Evolutionary conservation across 139 green algal species (phyloP).

Genomic region (Trebouxia sp.): DNA sequence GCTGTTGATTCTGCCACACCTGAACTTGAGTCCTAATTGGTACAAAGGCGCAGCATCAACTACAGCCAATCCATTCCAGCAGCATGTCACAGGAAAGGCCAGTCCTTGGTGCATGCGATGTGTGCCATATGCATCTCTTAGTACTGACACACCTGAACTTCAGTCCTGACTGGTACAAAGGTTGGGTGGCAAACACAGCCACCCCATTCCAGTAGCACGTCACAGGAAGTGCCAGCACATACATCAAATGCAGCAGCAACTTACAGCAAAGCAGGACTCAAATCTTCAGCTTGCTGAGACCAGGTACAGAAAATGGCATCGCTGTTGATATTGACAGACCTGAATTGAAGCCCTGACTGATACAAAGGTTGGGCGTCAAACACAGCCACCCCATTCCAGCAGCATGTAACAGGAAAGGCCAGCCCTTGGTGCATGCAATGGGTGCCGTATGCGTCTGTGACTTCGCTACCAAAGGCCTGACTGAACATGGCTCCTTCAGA

Average conservation of each 20-base stretch:
- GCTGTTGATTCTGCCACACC: not conserved
- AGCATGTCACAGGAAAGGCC: constrained; percentile 59
- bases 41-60: constrained; percentile 51
- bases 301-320: not conserved
- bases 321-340: not conserved
- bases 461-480: constrained; percentile 25
- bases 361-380: constrained; percentile 51
- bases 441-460: constrained; percentile 9
- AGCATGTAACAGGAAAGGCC: constrained; percentile 59
- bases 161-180: too few relatives aligned
- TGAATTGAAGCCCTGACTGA: constrained; percentile 2
- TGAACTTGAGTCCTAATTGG: constrained; percentile 8
- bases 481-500: constrained; percentile 38
- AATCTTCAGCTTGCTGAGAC: not conserved
- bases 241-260: not conserved
- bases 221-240: constrained; percentile 48
- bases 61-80: constrained; percentile 68
- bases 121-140: constrained; percentile 15
- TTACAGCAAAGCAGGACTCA: not conserved
- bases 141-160: constrained; percentile 11
- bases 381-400: constrained; percentile 68
- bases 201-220: constrained; percentile 74
- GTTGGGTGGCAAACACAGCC: too few relatives aligned
- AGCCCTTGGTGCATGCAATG: constrained; percentile 43
- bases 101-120: constrained; percentile 43